phyloP scores from a whole-genome alignment of 495 filamentous ascomycete genomes.

The Penicillium roqueforti region DNA sequence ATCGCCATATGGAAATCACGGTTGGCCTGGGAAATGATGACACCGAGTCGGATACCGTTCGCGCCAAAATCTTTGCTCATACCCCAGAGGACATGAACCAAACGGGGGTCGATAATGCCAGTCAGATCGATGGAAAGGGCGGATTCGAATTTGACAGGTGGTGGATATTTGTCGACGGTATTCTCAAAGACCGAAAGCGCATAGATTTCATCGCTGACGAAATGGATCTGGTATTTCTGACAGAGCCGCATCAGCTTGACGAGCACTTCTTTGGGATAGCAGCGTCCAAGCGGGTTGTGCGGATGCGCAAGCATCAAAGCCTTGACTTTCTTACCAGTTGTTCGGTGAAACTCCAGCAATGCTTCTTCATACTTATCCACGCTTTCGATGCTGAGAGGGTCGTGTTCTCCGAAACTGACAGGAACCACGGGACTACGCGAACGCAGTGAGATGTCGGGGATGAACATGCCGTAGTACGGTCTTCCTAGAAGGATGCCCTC shows the following conservation, averaged over 20 bases:
- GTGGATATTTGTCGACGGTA: conserved; percentile 19
- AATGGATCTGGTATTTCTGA: conserved; percentile 50
- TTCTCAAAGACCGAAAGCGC: conserved; percentile 51
- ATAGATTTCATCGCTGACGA: conserved; percentile 63
- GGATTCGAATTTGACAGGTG: conserved; percentile 46
- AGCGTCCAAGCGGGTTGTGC: conserved; percentile 57
- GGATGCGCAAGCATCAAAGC: conserved; percentile 57
- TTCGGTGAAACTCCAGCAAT: conserved; percentile 23
- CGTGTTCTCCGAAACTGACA: conserved; percentile 40
- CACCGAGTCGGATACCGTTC: conserved; percentile 53
- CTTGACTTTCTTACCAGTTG: conserved; percentile 33
- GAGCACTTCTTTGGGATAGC: conserved; percentile 49
- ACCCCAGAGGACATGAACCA: conserved; percentile 59
- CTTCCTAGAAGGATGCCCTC: conserved; percentile 49
- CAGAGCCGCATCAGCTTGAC: conserved; percentile 49
- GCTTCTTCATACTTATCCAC: conserved; percentile 42
- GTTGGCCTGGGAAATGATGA: conserved; percentile 48
- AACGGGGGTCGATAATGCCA: conserved; percentile 45
- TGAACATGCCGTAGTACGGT: conserved; percentile 51
- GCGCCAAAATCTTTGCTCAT: conserved; percentile 59
- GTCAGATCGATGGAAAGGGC: conserved; percentile 45
- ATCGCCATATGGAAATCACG: conserved; percentile 37
- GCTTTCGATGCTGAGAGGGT: conserved; percentile 42
- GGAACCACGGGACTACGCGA: conserved; percentile 34
- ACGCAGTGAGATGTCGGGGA: conserved; percentile 26